Conservation (phyloP, 2,329 filamentous ascomycete genomes). For the Lasiodiplodia hormozganensis region DNA sequence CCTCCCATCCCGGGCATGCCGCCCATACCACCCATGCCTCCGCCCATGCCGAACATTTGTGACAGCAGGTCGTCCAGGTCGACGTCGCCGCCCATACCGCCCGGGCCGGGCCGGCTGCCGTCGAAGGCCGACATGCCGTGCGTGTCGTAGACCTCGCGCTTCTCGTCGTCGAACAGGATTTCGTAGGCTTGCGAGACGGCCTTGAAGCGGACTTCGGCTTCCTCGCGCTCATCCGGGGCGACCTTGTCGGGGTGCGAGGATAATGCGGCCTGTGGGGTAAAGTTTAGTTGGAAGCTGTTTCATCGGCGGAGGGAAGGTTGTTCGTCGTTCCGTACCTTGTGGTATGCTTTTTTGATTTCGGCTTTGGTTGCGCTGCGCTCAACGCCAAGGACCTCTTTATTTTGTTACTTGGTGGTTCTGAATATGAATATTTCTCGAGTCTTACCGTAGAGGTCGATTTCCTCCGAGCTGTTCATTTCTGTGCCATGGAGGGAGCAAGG, state of each 20-base stretch:
- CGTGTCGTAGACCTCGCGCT: slow-evolving; percentile 87
- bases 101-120: slow-evolving; percentile 70
- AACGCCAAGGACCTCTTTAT: slow-evolving; percentile 78
- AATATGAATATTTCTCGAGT: not conserved
- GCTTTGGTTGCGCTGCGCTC: slow-evolving; percentile 73
- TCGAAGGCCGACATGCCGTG: slow-evolving; percentile 98
- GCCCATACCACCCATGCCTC: slow-evolving; percentile 59
- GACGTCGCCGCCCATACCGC: slow-evolving; percentile 68
- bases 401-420: slow-evolving; percentile 37
- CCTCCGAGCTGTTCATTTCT: slow-evolving; percentile 57
- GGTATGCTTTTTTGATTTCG: slow-evolving; percentile 94
- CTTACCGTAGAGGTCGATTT: slow-evolving; percentile 65
- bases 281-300: slow-evolving; percentile 23
- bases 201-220: slow-evolving; percentile 93
- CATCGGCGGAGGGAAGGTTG: not conserved
- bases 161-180: slow-evolving; percentile 95
- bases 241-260: slow-evolving; percentile 96
- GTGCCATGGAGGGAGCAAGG: slow-evolving; percentile 38
- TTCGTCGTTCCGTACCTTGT: slow-evolving; percentile 69
- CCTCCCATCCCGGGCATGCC: slow-evolving; percentile 62
- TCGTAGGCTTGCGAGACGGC: slow-evolving; percentile 93
- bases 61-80: slow-evolving; percentile 92
- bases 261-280: slow-evolving; percentile 71
- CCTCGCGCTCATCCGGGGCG: slow-evolving; percentile 80
- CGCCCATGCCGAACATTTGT: slow-evolving; percentile 83